phyloP scores from a whole-genome alignment of 192 early-diverging fungal genomes.

The Martensiomyces pterosporus region DNA sequence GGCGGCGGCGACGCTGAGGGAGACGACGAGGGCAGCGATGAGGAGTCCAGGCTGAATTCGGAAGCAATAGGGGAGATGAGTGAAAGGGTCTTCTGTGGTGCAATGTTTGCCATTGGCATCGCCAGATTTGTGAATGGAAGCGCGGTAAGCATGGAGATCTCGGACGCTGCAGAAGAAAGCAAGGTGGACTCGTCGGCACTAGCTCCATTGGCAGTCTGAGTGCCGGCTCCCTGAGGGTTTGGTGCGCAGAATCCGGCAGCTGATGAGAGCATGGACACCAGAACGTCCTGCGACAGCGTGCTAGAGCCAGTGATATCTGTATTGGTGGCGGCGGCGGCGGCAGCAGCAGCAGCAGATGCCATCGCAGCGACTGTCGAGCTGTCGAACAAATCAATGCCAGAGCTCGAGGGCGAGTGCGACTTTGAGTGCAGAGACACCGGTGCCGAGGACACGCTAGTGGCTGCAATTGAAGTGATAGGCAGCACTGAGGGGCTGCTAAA shows the following conservation, averaged over 20 bases:
- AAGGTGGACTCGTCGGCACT: not conserved
- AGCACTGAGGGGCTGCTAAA: too few relatives aligned
- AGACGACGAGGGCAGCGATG: too few relatives aligned
- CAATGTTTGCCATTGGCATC: constrained; percentile 20
- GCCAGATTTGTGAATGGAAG: constrained; percentile 15
- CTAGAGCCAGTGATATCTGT: too few relatives aligned
- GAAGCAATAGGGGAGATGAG: not conserved
- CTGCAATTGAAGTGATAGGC: too few relatives aligned
- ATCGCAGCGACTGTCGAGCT: constrained; percentile 11
- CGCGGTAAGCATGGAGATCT: constrained; percentile 25
- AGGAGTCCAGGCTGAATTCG: too few relatives aligned
- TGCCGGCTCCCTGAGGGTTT: too few relatives aligned
- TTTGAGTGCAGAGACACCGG: too few relatives aligned
- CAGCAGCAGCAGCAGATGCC: constrained; percentile 6
- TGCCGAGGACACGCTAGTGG: too few relatives aligned
- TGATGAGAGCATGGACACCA: constrained; percentile 19
- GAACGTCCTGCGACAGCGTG: constrained; percentile 16
- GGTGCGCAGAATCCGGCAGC: constrained; percentile 3
- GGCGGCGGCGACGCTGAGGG: constrained; percentile 2
- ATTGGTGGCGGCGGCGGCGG: too few relatives aligned
- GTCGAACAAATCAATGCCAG: constrained; percentile 2
- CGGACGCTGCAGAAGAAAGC: constrained; percentile 9
- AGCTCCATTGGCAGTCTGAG: too few relatives aligned
- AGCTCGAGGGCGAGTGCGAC: not conserved
- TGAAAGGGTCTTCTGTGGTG: constrained; percentile 41